Percentiles rank a stretch among this genome's conserved stretches.
These are phyloP conservation scores for Brassica balearica DNA, from an alignment of 441 rosid genomes.

Conservation along the genomic window DNA sequence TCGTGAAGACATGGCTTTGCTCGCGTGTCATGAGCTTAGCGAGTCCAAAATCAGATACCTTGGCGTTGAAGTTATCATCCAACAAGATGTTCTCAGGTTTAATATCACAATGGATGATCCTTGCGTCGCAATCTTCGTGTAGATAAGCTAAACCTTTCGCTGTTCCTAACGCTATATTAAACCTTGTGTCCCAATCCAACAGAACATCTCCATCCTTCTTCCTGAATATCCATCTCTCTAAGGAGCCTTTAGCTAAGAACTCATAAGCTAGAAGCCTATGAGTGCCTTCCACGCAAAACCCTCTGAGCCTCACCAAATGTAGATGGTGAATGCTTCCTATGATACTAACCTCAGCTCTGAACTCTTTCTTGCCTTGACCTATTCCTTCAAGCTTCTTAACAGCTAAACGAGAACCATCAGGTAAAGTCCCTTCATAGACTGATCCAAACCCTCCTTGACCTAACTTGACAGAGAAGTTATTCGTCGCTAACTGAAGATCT, in stretches of 20 bases:
- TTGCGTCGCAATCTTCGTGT: slow-evolving; percentile 84
- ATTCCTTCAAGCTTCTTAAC: too few species aligned
- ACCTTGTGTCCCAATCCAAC: slow-evolving; percentile 83
- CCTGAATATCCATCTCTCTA: slow-evolving; percentile 91
- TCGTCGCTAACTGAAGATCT: slow-evolving; percentile 82
- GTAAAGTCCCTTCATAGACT: too few species aligned
- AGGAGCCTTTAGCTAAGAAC: slow-evolving; percentile 81
- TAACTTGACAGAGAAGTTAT: slow-evolving; percentile 76
- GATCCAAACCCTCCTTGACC: too few species aligned
- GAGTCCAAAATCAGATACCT: slow-evolving; percentile 90
- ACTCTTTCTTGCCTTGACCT: too few species aligned
- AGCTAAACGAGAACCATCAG: too few species aligned
- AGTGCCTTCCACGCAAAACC: slow-evolving; percentile 89
- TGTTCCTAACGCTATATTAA: slow-evolving; percentile 81
- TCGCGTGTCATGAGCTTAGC: slow-evolving; percentile 95
- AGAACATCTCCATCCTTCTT: slow-evolving; percentile 48
- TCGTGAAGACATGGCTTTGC: slow-evolving; percentile 92
- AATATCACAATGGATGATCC: slow-evolving; percentile 89
- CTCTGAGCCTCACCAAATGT: slow-evolving; percentile 82
- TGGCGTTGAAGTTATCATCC: slow-evolving; percentile 75
- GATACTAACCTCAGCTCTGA: too few species aligned
- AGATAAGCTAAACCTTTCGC: slow-evolving; percentile 94
- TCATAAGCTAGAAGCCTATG: slow-evolving; percentile 89
- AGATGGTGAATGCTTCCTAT: slow-evolving; percentile 72
- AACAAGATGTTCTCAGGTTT: slow-evolving; percentile 94